Evolutionary conservation across 1,284 basidiomycete species (phyloP).

Genomic region (Ceratobasidium sp.): DNA sequence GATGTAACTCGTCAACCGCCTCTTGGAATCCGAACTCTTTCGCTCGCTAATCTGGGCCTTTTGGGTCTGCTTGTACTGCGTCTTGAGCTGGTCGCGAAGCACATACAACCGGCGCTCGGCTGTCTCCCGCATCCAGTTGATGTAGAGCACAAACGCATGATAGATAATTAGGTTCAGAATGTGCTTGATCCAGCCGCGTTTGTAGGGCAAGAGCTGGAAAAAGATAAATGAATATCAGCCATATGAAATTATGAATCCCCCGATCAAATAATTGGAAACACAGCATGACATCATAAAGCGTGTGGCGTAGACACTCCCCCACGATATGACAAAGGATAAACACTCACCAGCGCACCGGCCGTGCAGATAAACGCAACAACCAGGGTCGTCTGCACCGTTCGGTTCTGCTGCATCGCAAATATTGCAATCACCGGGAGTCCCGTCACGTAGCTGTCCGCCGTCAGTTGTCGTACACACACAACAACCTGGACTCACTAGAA

Average conservation of each 20-base stretch:
- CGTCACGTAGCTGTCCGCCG: constrained; percentile 60
- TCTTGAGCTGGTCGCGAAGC: constrained; percentile 47
- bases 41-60: constrained; percentile 88
- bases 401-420: constrained; percentile 78
- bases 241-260: background rate
- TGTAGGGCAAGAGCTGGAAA: constrained; percentile 23
- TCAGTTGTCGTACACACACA: background rate
- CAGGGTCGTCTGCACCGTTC: constrained; percentile 54
- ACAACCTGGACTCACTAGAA: constrained; percentile 70
- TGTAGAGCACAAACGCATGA: constrained; percentile 53
- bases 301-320: constrained; percentile 3
- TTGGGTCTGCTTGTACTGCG: constrained; percentile 78
- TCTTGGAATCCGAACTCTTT: constrained; percentile 74
- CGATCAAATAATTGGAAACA: constrained; percentile 10
- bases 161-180: constrained; percentile 75
- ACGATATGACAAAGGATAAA: constrained; percentile 55
- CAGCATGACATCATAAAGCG: constrained; percentile 6
- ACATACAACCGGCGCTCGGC: constrained; percentile 45
- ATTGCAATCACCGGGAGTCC: constrained; percentile 81
- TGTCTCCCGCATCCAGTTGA: constrained; percentile 46
- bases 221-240: background rate
- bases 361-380: constrained; percentile 64
- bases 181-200: constrained; percentile 34
- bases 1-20: constrained; percentile 84
- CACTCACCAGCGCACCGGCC: constrained; percentile 66